These are phyloP conservation scores for Globisporangium nagaii DNA, from an alignment of 352 stramenopile species.

Conservation along the genomic window DNA sequence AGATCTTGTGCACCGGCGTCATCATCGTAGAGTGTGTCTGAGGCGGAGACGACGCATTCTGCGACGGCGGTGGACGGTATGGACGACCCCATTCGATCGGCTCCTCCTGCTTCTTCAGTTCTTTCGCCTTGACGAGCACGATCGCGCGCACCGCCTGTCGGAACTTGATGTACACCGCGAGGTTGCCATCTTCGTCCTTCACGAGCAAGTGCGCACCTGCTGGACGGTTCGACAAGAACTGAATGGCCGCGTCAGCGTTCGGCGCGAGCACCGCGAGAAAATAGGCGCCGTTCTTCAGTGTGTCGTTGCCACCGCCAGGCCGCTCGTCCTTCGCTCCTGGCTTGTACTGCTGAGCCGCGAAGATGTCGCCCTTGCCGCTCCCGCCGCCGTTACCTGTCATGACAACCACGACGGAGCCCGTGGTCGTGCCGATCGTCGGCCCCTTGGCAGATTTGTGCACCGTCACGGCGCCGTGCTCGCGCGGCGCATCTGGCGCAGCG, in stretches of 20 bases:
- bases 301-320: neutral
- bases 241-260: conserved; percentile 26
- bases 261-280: conserved; percentile 55
- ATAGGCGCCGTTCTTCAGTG: neutral
- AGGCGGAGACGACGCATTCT: neutral
- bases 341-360: conserved; percentile 1
- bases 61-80: neutral
- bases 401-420: conserved; percentile 5
- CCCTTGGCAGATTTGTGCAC: conserved; percentile 6
- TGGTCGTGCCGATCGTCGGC: neutral
- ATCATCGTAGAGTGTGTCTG: conserved; percentile 27
- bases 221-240: conserved; percentile 36
- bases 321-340: neutral
- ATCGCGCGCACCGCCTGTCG: conserved; percentile 31
- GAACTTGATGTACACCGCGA: conserved; percentile 60
- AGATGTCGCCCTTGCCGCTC: neutral
- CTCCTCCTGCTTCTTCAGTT: conserved; percentile 31
- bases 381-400: neutral
- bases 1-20: conserved; percentile 42
- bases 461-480: neutral
- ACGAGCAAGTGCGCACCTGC: conserved; percentile 43
- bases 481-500: neutral
- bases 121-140: conserved; percentile 42
- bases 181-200: conserved; percentile 29
- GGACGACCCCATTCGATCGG: conserved; percentile 30